phyloP scores from a whole-genome alignment of 345 rosid species.

The Populus alba region DNA sequence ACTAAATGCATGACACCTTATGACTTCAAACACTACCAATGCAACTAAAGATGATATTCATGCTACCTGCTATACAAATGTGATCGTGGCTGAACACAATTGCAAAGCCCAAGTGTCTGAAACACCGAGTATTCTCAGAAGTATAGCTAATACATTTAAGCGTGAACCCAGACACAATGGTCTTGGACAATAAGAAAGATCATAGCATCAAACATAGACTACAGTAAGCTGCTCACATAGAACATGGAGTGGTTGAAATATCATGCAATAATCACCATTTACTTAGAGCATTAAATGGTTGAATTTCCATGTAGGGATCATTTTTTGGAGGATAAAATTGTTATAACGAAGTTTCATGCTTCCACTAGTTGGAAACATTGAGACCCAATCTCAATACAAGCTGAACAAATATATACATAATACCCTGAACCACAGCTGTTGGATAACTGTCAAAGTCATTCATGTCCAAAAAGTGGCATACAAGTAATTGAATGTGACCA shows the following conservation, averaged over 20 bases:
- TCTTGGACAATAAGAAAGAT: too few species aligned
- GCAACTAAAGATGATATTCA: background rate
- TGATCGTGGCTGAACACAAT: background rate
- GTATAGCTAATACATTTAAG: background rate
- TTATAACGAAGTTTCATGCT: too few species aligned
- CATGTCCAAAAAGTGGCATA: background rate
- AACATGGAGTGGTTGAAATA: too few species aligned
- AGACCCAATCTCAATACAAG: background rate
- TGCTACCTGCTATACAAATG: too few species aligned
- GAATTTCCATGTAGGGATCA: too few species aligned
- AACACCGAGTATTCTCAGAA: background rate
- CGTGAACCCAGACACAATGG: background rate
- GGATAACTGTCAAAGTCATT: background rate
- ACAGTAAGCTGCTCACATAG: too few species aligned
- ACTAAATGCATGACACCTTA: background rate
- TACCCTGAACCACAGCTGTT: background rate
- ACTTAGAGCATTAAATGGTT: too few species aligned
- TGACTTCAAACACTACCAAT: background rate
- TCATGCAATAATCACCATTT: too few species aligned
- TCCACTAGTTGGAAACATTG: too few species aligned
- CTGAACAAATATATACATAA: background rate
- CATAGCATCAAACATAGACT: too few species aligned
- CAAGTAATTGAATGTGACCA: constrained; percentile 3
- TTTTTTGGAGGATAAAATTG: too few species aligned
- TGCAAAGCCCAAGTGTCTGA: background rate